Evolutionary conservation across 2,329 filamentous ascomycete species (phyloP).

Genomic region (Ascochyta fabae): DNA sequence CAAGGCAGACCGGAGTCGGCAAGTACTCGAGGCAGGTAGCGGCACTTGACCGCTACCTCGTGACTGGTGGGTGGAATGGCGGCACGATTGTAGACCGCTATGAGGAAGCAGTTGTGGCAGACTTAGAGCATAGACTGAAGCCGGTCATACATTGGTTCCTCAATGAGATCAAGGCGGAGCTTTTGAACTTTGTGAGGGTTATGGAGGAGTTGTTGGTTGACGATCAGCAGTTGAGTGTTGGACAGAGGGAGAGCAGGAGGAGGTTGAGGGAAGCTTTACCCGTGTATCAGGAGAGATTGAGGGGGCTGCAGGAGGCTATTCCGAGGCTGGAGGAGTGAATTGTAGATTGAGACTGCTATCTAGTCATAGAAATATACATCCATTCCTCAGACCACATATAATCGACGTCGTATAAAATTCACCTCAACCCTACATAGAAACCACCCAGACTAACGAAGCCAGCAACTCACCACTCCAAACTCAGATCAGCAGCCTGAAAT

Average conservation of each 20-base stretch:
- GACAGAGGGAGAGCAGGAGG: constrained; percentile 8
- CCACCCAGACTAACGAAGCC: background rate
- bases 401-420: background rate
- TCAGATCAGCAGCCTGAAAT: too few species aligned
- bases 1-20: background rate
- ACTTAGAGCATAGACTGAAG: constrained; percentile 4
- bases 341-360: too few species aligned
- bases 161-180: constrained; percentile 10
- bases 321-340: background rate
- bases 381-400: background rate
- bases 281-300: constrained; percentile 6
- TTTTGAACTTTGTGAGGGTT: constrained; percentile 11
- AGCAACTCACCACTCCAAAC: background rate
- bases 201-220: constrained; percentile 10
- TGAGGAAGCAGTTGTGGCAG: constrained; percentile 6
- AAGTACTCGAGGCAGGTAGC: constrained; percentile 10
- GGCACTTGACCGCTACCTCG: constrained; percentile 7
- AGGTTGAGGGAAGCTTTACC: constrained; percentile 5
- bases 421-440: background rate
- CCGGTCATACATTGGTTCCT: constrained; percentile 13
- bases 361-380: too few species aligned
- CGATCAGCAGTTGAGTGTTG: constrained; percentile 12
- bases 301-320: background rate
- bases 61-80: constrained; percentile 8
- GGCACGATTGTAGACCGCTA: constrained; percentile 13